Percentiles rank a stretch among this genome's conserved stretches.
phyloP scores from a whole-genome alignment of 345 rosid genomes.

The Citrus mangshanensis region DNA sequence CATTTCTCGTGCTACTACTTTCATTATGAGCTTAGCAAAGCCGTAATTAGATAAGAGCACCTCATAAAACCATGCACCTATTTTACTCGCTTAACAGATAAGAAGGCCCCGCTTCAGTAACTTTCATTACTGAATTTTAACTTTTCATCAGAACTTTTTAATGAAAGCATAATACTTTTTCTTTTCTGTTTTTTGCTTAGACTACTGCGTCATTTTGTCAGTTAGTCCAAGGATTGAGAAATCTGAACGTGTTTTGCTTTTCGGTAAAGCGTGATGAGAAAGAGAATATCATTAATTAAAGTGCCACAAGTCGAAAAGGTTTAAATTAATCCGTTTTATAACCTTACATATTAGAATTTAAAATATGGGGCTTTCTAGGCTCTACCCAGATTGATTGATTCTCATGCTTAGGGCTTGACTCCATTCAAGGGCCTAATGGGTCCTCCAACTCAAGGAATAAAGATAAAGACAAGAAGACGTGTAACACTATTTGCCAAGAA shows the following conservation, averaged over 20 bases:
- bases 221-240: neutral
- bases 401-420: neutral
- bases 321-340: neutral
- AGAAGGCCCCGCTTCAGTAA: no score
- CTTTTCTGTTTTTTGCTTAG: neutral
- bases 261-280: neutral
- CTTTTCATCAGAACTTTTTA: neutral
- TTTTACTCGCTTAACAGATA: no score
- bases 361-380: neutral
- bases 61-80: no score
- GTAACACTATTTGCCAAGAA: neutral
- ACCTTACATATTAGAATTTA: neutral
- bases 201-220: neutral
- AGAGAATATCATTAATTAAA: neutral
- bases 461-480: neutral
- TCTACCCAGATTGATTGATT: neutral
- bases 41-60: no score
- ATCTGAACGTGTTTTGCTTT: neutral
- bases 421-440: neutral
- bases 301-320: neutral
- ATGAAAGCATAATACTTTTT: neutral
- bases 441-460: neutral
- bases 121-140: no score
- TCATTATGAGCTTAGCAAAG: no score
- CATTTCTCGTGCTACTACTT: neutral